A percentile compares a stretch with the other conserved stretches of the same genome.
Conservation (phyloP, 139 green algal genomes). For the Gonium pectorale region DNA sequence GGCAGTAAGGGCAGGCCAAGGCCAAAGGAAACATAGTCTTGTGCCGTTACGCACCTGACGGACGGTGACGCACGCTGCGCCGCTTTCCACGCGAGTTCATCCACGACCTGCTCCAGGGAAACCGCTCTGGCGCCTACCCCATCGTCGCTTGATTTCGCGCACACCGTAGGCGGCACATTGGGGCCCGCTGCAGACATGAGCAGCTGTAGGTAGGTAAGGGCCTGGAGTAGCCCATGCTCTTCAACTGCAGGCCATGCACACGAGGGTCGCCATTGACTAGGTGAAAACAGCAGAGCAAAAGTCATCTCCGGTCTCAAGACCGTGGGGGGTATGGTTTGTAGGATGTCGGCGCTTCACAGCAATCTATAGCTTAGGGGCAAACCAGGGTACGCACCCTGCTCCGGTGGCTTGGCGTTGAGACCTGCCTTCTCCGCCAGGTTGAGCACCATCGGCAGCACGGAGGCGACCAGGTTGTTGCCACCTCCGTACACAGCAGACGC, state of each 20-base stretch:
- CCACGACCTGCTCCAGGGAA: neutral
- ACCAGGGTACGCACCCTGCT: neutral
- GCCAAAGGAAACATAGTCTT: no score
- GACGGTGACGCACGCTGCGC: no score
- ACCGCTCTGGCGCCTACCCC: neutral
- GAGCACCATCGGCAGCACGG: slow-evolving; percentile 5
- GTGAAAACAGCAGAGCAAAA: no score
- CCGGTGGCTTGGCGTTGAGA: neutral
- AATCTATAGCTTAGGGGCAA: no score
- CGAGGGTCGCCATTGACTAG: no score
- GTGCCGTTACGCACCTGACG: no score
- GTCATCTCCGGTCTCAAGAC: no score
- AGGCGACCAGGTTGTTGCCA: neutral
- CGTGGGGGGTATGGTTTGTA: no score
- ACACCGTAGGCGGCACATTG: neutral
- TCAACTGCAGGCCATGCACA: neutral
- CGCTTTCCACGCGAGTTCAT: neutral
- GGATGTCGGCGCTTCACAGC: no score
- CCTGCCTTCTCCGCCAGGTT: neutral
- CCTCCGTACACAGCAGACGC: neutral
- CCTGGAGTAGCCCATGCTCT: neutral
- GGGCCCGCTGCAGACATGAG: slow-evolving; percentile 6
- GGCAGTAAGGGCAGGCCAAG: no score
- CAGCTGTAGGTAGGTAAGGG: slow-evolving; percentile 9
- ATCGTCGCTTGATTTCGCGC: neutral